Evolutionary conservation across 805 yeast genomes (phyloP), one percentile per base, ranked within the genome.

Genomic region (Wickerhamiella cacticola): DNA sequence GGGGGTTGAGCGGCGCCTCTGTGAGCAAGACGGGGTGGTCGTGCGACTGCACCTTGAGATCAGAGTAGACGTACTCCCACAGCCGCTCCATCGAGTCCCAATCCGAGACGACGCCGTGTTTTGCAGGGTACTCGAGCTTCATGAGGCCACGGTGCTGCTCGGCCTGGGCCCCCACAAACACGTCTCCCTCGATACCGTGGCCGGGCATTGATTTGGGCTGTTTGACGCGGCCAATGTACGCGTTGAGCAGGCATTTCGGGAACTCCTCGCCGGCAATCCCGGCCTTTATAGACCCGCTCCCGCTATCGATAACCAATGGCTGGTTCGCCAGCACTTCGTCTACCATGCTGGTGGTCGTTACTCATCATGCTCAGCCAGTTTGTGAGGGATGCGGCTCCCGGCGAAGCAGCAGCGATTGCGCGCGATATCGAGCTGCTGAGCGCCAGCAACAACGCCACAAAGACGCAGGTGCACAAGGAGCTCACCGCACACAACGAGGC

Each of bases 181-280:
- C 68, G 53, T 81, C 87, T 9, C 76, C 78, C 39, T 77, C 75
- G 3, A 74, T 61, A 9, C 78, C 75, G 31, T 43, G 46, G 24
- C 80, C 80, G 1, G 94, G 83, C 89, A 83, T 85, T 45, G 83
- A 75, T 58, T 83, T 79, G 31, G 78, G 74, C 61, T 88, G 89
- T 60, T 86, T 88, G 9, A 94, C 89, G 49, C 80, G 68, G 3
- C 97, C 97, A 2, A 85, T 72, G 24, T 80, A 64, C 19, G 85
- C 67, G 2, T 87, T 78, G 24, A 78, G 76, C 55, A 70, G 71
- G 40, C 74, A 63, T 56, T 76, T 73, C 2, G 97, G 97, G 54
- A 69, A 73, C 44, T 85, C 92, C 55, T 83, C 94, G 19, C 96
- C 96, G 0, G 96, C 94, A 63, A 88, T 84, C 1, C 97, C 96